Percentiles rank a stretch among this genome's conserved stretches.
Evolutionary conservation across 2,329 filamentous ascomycete species (phyloP).

Genomic region (Akanthomyces dipterigenus): DNA sequence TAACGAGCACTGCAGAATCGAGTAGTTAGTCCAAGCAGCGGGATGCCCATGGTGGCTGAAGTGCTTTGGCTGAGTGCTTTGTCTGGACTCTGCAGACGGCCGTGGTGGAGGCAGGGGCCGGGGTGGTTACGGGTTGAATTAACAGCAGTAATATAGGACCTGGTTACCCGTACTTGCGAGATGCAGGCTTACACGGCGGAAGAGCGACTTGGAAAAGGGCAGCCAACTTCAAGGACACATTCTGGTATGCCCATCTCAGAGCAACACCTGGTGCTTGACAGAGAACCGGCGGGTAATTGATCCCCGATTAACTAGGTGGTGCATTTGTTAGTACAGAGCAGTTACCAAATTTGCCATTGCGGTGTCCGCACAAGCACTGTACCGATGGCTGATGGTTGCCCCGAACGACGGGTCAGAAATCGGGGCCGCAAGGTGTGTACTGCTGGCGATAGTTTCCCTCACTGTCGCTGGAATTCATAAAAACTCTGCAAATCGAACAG

Average conservation of each 20-base stretch:
- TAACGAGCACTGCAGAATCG: too few relatives aligned
- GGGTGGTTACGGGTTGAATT: too few relatives aligned
- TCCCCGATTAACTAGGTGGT: background rate
- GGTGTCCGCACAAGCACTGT: background rate
- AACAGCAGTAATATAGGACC: too few relatives aligned
- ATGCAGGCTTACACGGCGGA: too few relatives aligned
- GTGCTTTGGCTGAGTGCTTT: too few relatives aligned
- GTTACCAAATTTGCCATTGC: background rate
- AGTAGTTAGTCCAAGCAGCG: too few relatives aligned
- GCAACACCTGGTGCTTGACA: background rate
- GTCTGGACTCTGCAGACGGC: too few relatives aligned
- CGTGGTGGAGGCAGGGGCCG: too few relatives aligned
- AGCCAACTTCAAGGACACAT: too few relatives aligned
- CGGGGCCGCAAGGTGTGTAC: background rate
- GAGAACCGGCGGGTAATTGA: background rate
- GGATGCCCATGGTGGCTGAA: too few relatives aligned
- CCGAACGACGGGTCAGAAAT: background rate
- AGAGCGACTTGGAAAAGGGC: too few relatives aligned
- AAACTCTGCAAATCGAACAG: background rate
- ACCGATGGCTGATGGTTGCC: background rate
- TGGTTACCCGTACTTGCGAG: too few relatives aligned
- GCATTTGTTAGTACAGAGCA: background rate
- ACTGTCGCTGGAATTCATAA: background rate
- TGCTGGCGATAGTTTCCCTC: background rate
- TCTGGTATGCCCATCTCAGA: background rate